phyloP scores from a whole-genome alignment of 305 asterid genomes.

The Fraxinus sp. region DNA sequence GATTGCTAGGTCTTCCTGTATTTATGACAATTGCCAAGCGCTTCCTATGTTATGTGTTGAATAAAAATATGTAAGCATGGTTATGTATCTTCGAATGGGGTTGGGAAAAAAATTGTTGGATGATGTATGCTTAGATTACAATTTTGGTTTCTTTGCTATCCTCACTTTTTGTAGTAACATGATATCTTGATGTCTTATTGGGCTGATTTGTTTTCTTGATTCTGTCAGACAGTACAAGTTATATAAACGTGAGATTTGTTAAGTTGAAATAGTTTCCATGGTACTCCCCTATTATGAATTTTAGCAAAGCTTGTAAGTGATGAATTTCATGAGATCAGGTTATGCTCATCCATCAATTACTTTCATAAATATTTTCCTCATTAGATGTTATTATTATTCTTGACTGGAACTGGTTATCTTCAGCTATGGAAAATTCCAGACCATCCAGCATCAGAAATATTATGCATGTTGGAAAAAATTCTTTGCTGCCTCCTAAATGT shows the following conservation, averaged over 20 bases:
- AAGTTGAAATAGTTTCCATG: conserved; percentile 1
- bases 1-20: not conserved
- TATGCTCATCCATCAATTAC: not conserved
- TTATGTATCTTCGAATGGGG: not conserved
- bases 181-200: not conserved
- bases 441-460: conserved; percentile 47
- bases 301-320: not conserved
- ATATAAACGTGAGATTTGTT: not conserved
- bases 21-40: not conserved
- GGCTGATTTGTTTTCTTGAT: not conserved
- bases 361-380: conserved; percentile 1
- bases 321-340: not conserved
- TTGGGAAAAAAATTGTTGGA: not conserved
- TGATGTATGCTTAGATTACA: not conserved
- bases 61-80: not conserved
- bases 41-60: not conserved
- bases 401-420: conserved; percentile 38
- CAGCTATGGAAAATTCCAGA: conserved; percentile 53
- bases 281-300: not conserved
- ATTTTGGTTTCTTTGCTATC: not conserved
- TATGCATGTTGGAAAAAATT: conserved; percentile 38
- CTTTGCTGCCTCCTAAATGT: conserved; percentile 62
- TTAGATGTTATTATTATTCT: not conserved
- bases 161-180: not conserved
- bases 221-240: not conserved